phyloP scores from a whole-genome alignment of 257 asterid genomes.

The Mentha longifolia region DNA sequence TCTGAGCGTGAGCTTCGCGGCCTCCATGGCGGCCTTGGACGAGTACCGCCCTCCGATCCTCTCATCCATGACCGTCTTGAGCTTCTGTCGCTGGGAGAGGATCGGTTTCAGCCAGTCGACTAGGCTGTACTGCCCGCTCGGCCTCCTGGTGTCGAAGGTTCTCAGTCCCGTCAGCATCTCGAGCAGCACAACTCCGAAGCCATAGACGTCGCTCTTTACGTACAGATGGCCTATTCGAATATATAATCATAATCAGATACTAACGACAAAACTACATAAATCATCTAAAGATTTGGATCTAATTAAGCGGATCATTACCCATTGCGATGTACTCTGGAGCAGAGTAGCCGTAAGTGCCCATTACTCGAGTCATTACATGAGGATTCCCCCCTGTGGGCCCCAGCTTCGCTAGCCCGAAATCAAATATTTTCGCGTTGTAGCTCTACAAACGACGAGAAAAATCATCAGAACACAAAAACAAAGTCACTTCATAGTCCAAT shows the following conservation, averaged over 20 bases:
- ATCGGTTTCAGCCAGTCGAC: conserved; percentile 49
- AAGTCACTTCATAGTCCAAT: too few species aligned
- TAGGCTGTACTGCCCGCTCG: conserved; percentile 44
- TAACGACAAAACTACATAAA: neutral
- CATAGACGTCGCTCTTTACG: conserved; percentile 64
- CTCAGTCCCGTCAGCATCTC: conserved; percentile 57
- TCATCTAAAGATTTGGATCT: too few species aligned
- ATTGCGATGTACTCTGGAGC: conserved; percentile 64
- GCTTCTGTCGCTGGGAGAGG: conserved; percentile 38
- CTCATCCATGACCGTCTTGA: conserved; percentile 42
- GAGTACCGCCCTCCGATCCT: conserved; percentile 53
- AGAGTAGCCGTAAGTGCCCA: conserved; percentile 59
- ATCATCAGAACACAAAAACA: too few species aligned
- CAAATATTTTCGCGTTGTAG: conserved; percentile 53
- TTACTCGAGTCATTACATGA: conserved; percentile 57
- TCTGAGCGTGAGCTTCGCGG: conserved; percentile 46
- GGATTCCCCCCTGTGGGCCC: conserved; percentile 55
- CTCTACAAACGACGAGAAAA: conserved; percentile 38
- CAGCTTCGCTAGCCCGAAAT: conserved; percentile 57
- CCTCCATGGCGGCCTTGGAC: conserved; percentile 39
- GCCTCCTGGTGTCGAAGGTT: conserved; percentile 46
- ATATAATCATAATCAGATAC: neutral
- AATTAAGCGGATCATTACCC: conserved; percentile 34
- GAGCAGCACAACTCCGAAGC: conserved; percentile 62
- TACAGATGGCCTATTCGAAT: conserved; percentile 53